A percentile compares a stretch with the other conserved stretches of the same genome.
Evolutionary conservation across 352 stramenopile species (phyloP).

Genomic region (Phytophthora pistaciae): DNA sequence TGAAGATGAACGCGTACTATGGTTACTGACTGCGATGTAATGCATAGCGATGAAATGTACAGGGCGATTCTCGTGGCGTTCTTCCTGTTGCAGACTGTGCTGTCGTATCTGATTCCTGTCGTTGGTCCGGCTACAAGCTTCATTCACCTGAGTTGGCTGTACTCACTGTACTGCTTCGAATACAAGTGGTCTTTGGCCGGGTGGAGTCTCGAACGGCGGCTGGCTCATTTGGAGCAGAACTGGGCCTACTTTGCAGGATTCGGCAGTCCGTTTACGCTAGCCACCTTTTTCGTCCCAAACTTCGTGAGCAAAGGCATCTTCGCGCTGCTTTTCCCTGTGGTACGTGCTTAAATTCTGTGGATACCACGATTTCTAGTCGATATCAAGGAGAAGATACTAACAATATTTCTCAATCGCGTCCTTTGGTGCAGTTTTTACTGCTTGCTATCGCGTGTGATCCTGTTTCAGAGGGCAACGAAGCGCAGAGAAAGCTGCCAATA

Average conservation of each 20-base stretch:
- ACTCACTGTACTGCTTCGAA: conserved; percentile 92
- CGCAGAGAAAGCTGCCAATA: conserved; percentile 68
- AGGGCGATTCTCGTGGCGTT: conserved; percentile 87
- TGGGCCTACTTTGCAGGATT: conserved; percentile 92
- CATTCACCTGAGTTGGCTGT: conserved; percentile 88
- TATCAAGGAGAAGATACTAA: too few species aligned
- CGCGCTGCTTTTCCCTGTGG: conserved; percentile 86
- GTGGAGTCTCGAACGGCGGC: conserved; percentile 85
- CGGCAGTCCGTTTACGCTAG: conserved; percentile 86
- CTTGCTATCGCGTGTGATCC: conserved; percentile 85
- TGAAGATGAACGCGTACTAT: background rate
- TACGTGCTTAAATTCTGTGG: conserved; percentile 31
- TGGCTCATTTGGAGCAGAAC: conserved; percentile 85
- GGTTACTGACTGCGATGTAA: background rate
- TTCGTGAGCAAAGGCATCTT: conserved; percentile 93
- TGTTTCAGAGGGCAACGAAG: conserved; percentile 57
- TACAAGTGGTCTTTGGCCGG: conserved; percentile 92
- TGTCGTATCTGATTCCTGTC: conserved; percentile 85
- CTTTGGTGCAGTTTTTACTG: conserved; percentile 72
- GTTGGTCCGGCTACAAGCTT: conserved; percentile 83
- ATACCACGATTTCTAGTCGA: too few species aligned
- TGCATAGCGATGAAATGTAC: conserved; percentile 80
- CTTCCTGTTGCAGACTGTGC: conserved; percentile 86
- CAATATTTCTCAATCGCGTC: background rate
- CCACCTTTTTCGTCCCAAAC: conserved; percentile 91